These are phyloP conservation scores for Diaporthe helianthi DNA, from an alignment of 2,329 filamentous ascomycete species.

Conservation along the genomic window DNA sequence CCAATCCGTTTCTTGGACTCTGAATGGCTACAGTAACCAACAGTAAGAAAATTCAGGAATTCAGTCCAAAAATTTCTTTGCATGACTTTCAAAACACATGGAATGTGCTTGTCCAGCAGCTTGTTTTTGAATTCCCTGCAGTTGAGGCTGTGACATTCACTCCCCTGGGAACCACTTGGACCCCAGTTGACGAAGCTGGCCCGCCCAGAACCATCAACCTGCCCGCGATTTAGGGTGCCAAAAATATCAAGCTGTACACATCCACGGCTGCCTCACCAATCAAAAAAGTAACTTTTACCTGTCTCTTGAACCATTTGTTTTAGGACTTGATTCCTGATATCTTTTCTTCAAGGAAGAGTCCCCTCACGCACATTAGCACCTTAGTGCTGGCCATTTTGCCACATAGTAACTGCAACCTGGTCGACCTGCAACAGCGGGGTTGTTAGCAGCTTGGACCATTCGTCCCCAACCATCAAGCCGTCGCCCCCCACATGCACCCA, in stretches of 20 bases:
- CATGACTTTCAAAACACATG: neutral
- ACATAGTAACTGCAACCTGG: neutral
- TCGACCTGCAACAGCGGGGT: neutral
- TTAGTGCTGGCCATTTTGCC: neutral
- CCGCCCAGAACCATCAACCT: neutral
- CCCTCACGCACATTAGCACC: neutral
- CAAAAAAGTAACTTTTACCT: neutral
- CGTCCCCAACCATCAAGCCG: constrained; percentile 1
- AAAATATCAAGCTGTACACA: neutral
- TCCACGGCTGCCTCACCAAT: neutral
- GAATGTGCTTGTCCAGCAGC: neutral
- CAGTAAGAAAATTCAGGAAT: neutral
- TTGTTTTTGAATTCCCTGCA: neutral
- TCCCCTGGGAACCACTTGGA: neutral
- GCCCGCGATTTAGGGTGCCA: too few species aligned
- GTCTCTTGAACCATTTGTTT: neutral
- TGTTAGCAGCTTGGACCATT: neutral
- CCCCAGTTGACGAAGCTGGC: too few species aligned
- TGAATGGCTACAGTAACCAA: neutral
- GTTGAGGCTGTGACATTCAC: neutral
- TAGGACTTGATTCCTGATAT: too few species aligned
- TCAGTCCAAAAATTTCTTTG: neutral
- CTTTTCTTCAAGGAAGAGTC: neutral
- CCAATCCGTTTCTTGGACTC: neutral
- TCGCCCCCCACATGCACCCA: neutral